Conservation (phyloP, 441 rosid genomes). For the Manihot esculenta region DNA sequence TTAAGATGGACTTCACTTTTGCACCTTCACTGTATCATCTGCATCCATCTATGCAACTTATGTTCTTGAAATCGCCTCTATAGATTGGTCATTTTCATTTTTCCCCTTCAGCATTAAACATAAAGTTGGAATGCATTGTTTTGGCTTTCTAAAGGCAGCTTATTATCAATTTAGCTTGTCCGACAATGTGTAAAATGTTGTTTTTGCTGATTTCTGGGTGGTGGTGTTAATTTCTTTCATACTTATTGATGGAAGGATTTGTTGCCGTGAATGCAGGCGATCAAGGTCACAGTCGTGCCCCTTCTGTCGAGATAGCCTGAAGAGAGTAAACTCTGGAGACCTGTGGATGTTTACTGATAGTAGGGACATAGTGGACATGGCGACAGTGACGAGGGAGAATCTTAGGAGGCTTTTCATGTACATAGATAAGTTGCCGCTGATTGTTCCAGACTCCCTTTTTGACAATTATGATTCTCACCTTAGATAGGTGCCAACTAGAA, state of each 20-base stretch:
- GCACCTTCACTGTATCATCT: neutral
- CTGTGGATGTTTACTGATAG: slow-evolving; percentile 57
- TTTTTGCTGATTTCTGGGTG: too few relatives aligned
- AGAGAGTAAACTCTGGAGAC: slow-evolving; percentile 64
- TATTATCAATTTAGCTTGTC: neutral
- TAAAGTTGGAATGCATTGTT: neutral
- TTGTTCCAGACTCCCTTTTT: slow-evolving; percentile 50
- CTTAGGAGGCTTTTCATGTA: slow-evolving; percentile 55
- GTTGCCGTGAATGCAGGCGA: slow-evolving; percentile 42
- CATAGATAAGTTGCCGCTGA: slow-evolving; percentile 57
- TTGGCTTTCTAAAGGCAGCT: neutral
- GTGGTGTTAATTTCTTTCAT: too few relatives aligned
- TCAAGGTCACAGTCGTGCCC: slow-evolving; percentile 65
- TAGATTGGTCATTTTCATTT: neutral
- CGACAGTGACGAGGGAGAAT: slow-evolving; percentile 54
- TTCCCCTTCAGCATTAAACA: neutral
- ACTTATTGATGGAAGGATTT: too few relatives aligned
- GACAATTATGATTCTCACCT: slow-evolving; percentile 54
- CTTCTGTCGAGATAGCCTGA: slow-evolving; percentile 60
- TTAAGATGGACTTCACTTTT: neutral
- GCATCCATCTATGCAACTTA: neutral
- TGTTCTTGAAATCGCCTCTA: neutral
- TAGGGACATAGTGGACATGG: slow-evolving; percentile 51
- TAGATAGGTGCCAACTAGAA: slow-evolving; percentile 22
- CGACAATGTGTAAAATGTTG: too few relatives aligned